phyloP scores from a whole-genome alignment of 2,329 filamentous ascomycete species.

The Neocucurbitaria cava region DNA sequence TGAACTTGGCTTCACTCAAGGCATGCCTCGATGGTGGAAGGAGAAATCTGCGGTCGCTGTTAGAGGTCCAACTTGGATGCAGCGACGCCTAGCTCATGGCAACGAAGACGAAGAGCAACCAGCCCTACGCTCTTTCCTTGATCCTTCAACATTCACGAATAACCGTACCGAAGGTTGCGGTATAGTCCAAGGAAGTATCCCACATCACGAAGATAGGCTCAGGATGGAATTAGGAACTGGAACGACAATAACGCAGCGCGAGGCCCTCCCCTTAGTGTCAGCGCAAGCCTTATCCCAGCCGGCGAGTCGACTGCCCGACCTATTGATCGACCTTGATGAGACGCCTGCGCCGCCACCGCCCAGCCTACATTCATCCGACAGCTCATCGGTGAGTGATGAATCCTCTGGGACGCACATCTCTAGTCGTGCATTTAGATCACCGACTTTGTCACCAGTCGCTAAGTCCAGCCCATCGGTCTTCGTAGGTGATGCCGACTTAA shows the following conservation, averaged over 20 bases:
- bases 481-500: background rate
- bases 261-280: background rate
- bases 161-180: background rate
- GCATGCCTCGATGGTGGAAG: conserved; percentile 63
- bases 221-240: background rate
- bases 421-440: background rate
- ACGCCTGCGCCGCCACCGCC: background rate
- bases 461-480: background rate
- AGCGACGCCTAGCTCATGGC: conserved; percentile 19
- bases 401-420: conserved; percentile 3
- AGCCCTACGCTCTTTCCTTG: conserved; percentile 9
- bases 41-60: conserved; percentile 51
- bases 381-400: background rate
- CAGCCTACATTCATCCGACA: conserved; percentile 2
- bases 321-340: conserved; percentile 20
- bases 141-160: conserved; percentile 5
- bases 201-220: background rate
- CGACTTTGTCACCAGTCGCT: background rate
- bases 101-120: conserved; percentile 4
- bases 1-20: conserved; percentile 68
- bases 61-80: conserved; percentile 32
- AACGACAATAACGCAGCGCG: background rate
- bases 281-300: background rate
- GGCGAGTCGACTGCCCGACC: background rate
- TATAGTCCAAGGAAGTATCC: background rate